Conservation (phyloP, 2,329 filamentous ascomycete species). For the Paraphaeosphaeria sporulosa region DNA sequence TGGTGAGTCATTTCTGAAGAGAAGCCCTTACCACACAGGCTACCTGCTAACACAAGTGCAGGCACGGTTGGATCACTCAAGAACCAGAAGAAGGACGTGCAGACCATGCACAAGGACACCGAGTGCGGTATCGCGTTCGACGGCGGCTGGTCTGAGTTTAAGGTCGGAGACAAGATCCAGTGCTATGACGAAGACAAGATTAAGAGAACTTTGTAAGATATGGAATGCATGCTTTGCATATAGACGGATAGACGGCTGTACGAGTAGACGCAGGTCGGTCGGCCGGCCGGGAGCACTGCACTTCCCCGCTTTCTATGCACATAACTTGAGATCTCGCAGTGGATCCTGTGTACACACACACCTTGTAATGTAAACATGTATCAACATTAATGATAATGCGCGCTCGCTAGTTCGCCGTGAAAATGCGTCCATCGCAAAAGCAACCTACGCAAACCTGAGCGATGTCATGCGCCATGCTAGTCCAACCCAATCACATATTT, state of each 20-base stretch:
- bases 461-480: neutral
- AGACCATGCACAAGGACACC: slow-evolving; percentile 86
- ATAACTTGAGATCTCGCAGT: neutral
- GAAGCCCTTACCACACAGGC: neutral
- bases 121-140: slow-evolving; percentile 92
- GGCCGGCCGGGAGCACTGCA: neutral
- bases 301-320: slow-evolving; percentile 8
- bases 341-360: slow-evolving; percentile 1
- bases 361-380: slow-evolving; percentile 1
- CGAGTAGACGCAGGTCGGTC: neutral
- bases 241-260: neutral
- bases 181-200: slow-evolving; percentile 81
- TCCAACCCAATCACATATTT: neutral
- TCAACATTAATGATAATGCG: neutral
- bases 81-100: slow-evolving; percentile 87
- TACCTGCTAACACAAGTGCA: slow-evolving; percentile 48
- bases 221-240: neutral
- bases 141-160: slow-evolving; percentile 77
- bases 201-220: slow-evolving; percentile 64
- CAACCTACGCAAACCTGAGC: neutral
- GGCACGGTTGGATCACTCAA: slow-evolving; percentile 83
- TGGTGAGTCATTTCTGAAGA: slow-evolving; percentile 66
- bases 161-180: slow-evolving; percentile 85
- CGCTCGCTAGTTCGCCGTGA: neutral
- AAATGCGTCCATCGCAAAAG: neutral